phyloP scores from a whole-genome alignment of 2,329 filamentous ascomycete species.

The Fusarium coffeatum region DNA sequence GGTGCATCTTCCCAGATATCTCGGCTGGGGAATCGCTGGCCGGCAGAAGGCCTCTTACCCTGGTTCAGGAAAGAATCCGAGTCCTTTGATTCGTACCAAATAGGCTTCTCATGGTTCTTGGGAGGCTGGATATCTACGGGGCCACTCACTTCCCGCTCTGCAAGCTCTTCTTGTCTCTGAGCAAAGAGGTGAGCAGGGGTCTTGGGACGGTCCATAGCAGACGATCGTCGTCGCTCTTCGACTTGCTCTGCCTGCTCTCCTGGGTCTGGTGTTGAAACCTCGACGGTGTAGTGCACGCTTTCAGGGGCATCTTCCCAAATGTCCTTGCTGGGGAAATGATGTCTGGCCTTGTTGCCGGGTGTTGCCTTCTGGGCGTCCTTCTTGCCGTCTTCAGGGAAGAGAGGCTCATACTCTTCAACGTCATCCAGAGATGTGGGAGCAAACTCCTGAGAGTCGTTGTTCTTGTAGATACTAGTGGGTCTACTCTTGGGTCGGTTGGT shows the following conservation, averaged over 20 bases:
- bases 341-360: slow-evolving; percentile 65
- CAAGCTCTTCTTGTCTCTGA: slow-evolving; percentile 72
- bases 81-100: slow-evolving; percentile 61
- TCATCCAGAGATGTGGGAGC: slow-evolving; percentile 81
- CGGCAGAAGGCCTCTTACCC: slow-evolving; percentile 63
- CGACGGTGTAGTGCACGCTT: slow-evolving; percentile 81
- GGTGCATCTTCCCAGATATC: slow-evolving; percentile 97
- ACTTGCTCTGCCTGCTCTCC: slow-evolving; percentile 50
- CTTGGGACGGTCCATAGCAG: slow-evolving; percentile 56
- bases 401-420: slow-evolving; percentile 92
- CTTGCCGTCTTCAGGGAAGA: slow-evolving; percentile 85
- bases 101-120: slow-evolving; percentile 52
- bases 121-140: slow-evolving; percentile 47
- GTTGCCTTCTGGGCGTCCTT: slow-evolving; percentile 57
- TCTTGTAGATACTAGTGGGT: slow-evolving; percentile 69
- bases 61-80: slow-evolving; percentile 57
- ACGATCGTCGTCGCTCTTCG: slow-evolving; percentile 54
- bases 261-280: slow-evolving; percentile 81
- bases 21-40: slow-evolving; percentile 85
- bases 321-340: slow-evolving; percentile 90
- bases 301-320: slow-evolving; percentile 97
- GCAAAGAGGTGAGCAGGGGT: slow-evolving; percentile 75
- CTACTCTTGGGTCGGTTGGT: slow-evolving; percentile 53
- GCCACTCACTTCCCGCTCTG: slow-evolving; percentile 62
- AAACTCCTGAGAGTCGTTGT: slow-evolving; percentile 63